Conservation (phyloP, 441 rosid species). For the Eutrema salsugineum region DNA sequence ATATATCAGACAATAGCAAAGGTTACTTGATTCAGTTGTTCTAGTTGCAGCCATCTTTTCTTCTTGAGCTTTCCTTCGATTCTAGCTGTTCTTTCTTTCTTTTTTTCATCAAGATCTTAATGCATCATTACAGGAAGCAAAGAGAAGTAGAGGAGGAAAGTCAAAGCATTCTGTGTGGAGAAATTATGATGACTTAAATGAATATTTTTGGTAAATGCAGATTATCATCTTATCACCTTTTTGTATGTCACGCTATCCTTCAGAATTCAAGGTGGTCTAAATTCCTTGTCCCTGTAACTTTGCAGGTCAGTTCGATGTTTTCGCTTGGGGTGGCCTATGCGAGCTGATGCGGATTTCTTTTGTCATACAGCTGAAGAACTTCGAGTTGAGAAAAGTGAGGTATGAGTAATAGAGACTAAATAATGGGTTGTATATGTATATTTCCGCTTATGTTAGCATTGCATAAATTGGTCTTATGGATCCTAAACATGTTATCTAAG, state of each 20-base stretch:
- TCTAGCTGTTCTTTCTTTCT: background rate
- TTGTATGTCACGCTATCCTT: background rate
- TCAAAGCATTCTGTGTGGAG: slow-evolving; percentile 67
- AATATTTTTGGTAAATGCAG: slow-evolving; percentile 50
- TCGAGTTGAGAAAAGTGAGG: slow-evolving; percentile 31
- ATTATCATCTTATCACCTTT: background rate
- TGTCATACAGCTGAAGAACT: slow-evolving; percentile 21
- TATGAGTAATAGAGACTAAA: slow-evolving; percentile 12
- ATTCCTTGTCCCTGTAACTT: background rate
- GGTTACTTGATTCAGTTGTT: slow-evolving; percentile 23
- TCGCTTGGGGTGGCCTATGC: slow-evolving; percentile 99
- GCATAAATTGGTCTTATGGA: background rate
- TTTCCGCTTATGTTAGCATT: background rate
- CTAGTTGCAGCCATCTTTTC: background rate
- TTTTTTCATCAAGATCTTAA: background rate
- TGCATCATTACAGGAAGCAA: slow-evolving; percentile 44
- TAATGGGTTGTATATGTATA: background rate
- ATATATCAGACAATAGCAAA: slow-evolving; percentile 48
- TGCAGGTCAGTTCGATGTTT: slow-evolving; percentile 55
- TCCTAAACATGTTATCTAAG: background rate
- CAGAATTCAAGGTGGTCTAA: background rate
- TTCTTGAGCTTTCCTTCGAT: background rate
- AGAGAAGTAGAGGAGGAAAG: slow-evolving; percentile 46
- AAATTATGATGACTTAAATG: slow-evolving; percentile 63
- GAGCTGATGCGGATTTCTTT: slow-evolving; percentile 96